phyloP scores from a whole-genome alignment of 331 rosid genomes.

The Arachis monticola region DNA sequence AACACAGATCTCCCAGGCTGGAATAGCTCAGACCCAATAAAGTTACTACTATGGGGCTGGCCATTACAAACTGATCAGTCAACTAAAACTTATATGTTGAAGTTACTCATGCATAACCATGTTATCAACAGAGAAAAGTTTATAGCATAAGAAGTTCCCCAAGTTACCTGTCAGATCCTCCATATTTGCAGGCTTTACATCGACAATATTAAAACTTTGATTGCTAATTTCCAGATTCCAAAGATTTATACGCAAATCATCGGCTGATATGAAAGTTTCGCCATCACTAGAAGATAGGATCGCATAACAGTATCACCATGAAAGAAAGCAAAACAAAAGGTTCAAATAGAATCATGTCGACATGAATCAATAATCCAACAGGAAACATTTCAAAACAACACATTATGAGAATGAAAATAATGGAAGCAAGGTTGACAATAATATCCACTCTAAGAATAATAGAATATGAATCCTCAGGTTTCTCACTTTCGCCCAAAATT shows the following conservation, averaged over 20 bases:
- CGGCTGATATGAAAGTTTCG: slow-evolving; percentile 99
- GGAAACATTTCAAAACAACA: slow-evolving; percentile 21
- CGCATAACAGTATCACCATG: slow-evolving; percentile 37
- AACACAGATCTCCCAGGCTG: not conserved
- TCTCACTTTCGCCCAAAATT: slow-evolving; percentile 25
- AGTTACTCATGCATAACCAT: slow-evolving; percentile 17
- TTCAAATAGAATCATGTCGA: slow-evolving; percentile 2
- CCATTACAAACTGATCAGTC: not conserved
- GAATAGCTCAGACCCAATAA: not conserved
- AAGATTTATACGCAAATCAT: slow-evolving; percentile 97
- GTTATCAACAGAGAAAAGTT: slow-evolving; percentile 32
- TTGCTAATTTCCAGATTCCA: slow-evolving; percentile 98
- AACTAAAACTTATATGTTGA: slow-evolving; percentile 8
- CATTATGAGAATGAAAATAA: not conserved
- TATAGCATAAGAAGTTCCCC: not conserved
- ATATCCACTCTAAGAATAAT: slow-evolving; percentile 6
- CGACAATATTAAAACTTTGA: slow-evolving; percentile 97
- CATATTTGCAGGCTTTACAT: slow-evolving; percentile 98
- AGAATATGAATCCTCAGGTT: slow-evolving; percentile 13
- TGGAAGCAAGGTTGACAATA: slow-evolving; percentile 22
- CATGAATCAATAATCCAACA: slow-evolving; percentile 32
- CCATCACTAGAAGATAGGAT: slow-evolving; percentile 74
- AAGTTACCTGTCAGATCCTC: slow-evolving; percentile 96
- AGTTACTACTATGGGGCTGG: not conserved
- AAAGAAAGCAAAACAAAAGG: slow-evolving; percentile 3